Conservation (phyloP, 192 early-diverging fungal species). For the Fimicolochytrium jonesii region DNA sequence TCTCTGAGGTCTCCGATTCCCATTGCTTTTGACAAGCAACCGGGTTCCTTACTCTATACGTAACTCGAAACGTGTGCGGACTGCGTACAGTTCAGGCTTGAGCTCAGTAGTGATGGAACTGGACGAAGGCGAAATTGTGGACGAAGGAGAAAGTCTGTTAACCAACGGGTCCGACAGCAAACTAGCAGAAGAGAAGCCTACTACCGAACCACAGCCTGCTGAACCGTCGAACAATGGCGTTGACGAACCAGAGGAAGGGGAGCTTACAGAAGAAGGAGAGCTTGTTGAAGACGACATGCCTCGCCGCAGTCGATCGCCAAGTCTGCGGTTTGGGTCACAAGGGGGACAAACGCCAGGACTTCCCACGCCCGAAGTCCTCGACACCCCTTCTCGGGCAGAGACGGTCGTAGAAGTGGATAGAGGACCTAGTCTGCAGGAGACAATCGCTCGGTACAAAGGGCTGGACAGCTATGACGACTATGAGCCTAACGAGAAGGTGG, state of each 20-base stretch:
- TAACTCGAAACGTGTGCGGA: too few relatives aligned
- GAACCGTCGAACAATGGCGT: neutral
- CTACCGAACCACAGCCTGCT: too few relatives aligned
- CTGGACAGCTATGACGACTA: constrained; percentile 56
- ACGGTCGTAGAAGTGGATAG: neutral
- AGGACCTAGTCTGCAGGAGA: neutral
- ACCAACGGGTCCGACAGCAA: too few relatives aligned
- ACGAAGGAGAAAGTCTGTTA: too few relatives aligned
- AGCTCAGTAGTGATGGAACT: too few relatives aligned
- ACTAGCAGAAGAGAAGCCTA: too few relatives aligned
- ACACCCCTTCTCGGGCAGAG: neutral
- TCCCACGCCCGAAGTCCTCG: neutral
- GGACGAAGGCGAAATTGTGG: too few relatives aligned
- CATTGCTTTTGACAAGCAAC: too few relatives aligned
- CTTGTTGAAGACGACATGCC: neutral
- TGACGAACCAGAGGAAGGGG: neutral
- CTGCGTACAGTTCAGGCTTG: too few relatives aligned
- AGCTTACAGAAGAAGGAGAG: neutral
- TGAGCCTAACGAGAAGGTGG: constrained; percentile 77
- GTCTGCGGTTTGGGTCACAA: neutral
- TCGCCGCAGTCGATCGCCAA: neutral
- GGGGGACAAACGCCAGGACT: neutral
- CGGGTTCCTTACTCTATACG: too few relatives aligned
- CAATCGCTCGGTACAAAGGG: neutral
- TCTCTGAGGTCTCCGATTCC: too few relatives aligned